A percentile compares a stretch with the other conserved stretches of the same genome.
Conservation (phyloP, 1,284 basidiomycete species). For the Cryptococcus amylolentus region DNA sequence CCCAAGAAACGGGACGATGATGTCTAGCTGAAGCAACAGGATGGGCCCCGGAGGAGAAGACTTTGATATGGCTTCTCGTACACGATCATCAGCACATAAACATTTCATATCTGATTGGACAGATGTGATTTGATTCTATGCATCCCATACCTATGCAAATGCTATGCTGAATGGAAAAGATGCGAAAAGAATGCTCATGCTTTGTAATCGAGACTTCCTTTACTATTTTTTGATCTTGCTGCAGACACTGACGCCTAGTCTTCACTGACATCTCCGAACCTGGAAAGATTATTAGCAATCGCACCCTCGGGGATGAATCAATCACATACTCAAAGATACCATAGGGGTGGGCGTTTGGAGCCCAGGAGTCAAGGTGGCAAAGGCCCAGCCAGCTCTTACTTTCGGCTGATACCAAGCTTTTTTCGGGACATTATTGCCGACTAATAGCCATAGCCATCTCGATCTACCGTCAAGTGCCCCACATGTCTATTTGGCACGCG, state of each 20-base stretch:
- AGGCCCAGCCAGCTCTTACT: too few relatives aligned
- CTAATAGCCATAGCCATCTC: too few relatives aligned
- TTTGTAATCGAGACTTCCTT: neutral
- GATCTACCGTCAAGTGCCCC: too few relatives aligned
- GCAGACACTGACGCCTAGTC: constrained; percentile 21
- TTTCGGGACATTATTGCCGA: too few relatives aligned
- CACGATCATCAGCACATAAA: too few relatives aligned
- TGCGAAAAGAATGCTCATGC: neutral
- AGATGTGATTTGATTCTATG: neutral
- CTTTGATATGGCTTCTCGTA: neutral
- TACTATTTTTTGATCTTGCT: neutral
- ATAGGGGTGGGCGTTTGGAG: too few relatives aligned
- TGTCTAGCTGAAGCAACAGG: neutral
- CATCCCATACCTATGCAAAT: neutral
- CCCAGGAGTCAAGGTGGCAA: too few relatives aligned
- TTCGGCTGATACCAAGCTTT: too few relatives aligned
- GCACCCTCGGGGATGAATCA: neutral
- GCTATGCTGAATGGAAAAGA: neutral
- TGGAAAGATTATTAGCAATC: constrained; percentile 5
- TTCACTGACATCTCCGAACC: constrained; percentile 44
- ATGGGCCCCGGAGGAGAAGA: neutral
- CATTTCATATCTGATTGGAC: neutral
- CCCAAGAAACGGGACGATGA: neutral
- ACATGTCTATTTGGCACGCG: too few relatives aligned
- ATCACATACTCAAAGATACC: constrained; percentile 73